Evolutionary conservation across 768 basidiomycete genomes (phyloP).

Genomic region (Hericium rajendrae): DNA sequence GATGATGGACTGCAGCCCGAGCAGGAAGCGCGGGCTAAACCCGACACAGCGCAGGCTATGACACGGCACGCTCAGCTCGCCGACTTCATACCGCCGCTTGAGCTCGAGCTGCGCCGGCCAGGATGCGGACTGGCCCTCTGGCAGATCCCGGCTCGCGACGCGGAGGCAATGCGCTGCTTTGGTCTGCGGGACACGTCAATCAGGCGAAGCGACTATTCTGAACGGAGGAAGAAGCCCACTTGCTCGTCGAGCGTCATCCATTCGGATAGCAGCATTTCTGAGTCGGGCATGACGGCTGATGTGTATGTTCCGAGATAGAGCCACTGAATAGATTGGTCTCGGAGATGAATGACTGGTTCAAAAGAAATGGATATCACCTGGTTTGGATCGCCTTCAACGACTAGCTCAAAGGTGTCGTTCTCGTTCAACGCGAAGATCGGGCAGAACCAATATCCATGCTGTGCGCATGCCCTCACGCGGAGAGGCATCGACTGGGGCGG

Average conservation of each 20-base stretch:
- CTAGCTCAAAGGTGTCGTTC: conserved; percentile 17
- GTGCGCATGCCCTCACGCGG: conserved; percentile 15
- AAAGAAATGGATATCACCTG: conserved; percentile 11
- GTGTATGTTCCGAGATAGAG: conserved; percentile 21
- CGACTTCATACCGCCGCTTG: conserved; percentile 18
- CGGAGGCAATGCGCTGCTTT: conserved; percentile 17
- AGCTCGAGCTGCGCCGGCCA: conserved; percentile 7
- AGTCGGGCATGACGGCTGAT: conserved; percentile 10
- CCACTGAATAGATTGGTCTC: conserved; percentile 15
- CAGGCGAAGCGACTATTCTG: neutral
- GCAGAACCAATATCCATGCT: conserved; percentile 24
- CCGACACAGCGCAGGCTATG: conserved; percentile 20
- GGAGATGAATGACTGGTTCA: neutral
- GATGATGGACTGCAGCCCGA: too few relatives aligned
- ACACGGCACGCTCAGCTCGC: conserved; percentile 19
- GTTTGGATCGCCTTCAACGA: conserved; percentile 18
- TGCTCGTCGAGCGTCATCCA: conserved; percentile 24
- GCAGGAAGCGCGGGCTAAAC: conserved; percentile 12
- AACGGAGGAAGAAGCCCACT: conserved; percentile 9
- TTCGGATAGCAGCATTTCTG: conserved; percentile 23
- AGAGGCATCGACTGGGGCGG: conserved; percentile 23
- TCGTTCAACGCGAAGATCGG: conserved; percentile 11
- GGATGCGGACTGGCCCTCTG: neutral
- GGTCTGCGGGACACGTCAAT: conserved; percentile 7
- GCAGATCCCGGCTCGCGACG: conserved; percentile 6